A percentile compares a stretch with the other conserved stretches of the same genome.
phyloP scores from a whole-genome alignment of 768 basidiomycete genomes.

The Trametes cinnabarina region DNA sequence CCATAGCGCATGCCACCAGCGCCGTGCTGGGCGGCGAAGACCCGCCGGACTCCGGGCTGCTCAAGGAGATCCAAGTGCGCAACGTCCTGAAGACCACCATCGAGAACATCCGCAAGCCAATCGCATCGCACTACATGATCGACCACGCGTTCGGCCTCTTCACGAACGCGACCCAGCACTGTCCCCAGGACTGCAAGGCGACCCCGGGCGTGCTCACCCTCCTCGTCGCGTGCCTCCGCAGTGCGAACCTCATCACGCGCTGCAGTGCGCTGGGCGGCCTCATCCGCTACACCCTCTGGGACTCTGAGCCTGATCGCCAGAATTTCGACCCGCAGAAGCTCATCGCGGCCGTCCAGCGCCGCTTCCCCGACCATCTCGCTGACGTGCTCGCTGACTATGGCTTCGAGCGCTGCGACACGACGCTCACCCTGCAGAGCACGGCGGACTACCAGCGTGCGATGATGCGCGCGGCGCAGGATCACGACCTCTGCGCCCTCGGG shows the following conservation, averaged over 20 bases:
- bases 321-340: slow-evolving; percentile 50
- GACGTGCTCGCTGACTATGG: slow-evolving; percentile 52
- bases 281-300: slow-evolving; percentile 45
- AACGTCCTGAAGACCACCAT: slow-evolving; percentile 44
- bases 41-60: slow-evolving; percentile 35
- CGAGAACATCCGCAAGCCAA: slow-evolving; percentile 43
- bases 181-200: slow-evolving; percentile 42
- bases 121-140: slow-evolving; percentile 41
- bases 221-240: slow-evolving; percentile 55
- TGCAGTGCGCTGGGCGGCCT: slow-evolving; percentile 53
- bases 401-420: slow-evolving; percentile 43
- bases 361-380: slow-evolving; percentile 45
- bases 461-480: slow-evolving; percentile 45
- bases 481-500: slow-evolving; percentile 52
- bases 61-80: slow-evolving; percentile 37
- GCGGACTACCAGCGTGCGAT: slow-evolving; percentile 52
- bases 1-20: slow-evolving; percentile 43
- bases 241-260: slow-evolving; percentile 52
- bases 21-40: slow-evolving; percentile 44
- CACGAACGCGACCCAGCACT: slow-evolving; percentile 43
- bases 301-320: slow-evolving; percentile 44
- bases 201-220: slow-evolving; percentile 46
- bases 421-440: slow-evolving; percentile 33
- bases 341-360: slow-evolving; percentile 39
- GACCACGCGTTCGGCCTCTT: slow-evolving; percentile 54